These are phyloP conservation scores for Phytophthora agathidicida DNA, from an alignment of 352 stramenopile genomes.

Conservation along the genomic window DNA sequence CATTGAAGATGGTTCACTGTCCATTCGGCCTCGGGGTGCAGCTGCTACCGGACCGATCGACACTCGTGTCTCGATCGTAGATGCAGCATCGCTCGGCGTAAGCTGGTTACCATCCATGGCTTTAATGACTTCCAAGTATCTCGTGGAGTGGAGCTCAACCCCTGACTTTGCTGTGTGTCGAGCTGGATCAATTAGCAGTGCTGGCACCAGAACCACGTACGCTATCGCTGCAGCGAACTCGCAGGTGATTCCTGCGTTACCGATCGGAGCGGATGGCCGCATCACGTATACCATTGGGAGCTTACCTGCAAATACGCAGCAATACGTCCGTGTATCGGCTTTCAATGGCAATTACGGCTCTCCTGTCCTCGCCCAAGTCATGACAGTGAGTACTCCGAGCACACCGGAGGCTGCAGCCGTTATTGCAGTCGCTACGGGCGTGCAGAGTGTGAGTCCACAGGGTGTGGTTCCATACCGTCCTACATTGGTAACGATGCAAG, in stretches of 20 bases:
- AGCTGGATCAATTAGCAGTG: constrained; percentile 28
- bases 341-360: constrained; percentile 88
- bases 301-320: constrained; percentile 76
- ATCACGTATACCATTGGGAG: constrained; percentile 81
- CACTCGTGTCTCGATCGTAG: constrained; percentile 65
- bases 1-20: constrained; percentile 29
- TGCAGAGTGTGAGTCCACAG: constrained; percentile 47
- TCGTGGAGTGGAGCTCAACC: constrained; percentile 82
- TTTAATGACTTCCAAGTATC: constrained; percentile 62
- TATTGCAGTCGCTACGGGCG: constrained; percentile 11
- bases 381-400: constrained; percentile 30
- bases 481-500: constrained; percentile 69
- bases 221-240: constrained; percentile 47
- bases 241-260: constrained; percentile 48
- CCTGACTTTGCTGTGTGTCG: constrained; percentile 32
- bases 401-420: constrained; percentile 15
- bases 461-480: constrained; percentile 75
- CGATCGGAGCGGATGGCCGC: constrained; percentile 22
- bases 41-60: constrained; percentile 54
- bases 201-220: constrained; percentile 45
- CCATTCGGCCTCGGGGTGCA: constrained; percentile 47
- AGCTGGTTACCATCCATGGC: constrained; percentile 56
- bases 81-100: constrained; percentile 66
- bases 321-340: constrained; percentile 91
- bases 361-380: constrained; percentile 56